Percentiles rank a stretch among this genome's conserved stretches.
Conservation (phyloP, 768 basidiomycete species). For the Dentipellis fragilis region DNA sequence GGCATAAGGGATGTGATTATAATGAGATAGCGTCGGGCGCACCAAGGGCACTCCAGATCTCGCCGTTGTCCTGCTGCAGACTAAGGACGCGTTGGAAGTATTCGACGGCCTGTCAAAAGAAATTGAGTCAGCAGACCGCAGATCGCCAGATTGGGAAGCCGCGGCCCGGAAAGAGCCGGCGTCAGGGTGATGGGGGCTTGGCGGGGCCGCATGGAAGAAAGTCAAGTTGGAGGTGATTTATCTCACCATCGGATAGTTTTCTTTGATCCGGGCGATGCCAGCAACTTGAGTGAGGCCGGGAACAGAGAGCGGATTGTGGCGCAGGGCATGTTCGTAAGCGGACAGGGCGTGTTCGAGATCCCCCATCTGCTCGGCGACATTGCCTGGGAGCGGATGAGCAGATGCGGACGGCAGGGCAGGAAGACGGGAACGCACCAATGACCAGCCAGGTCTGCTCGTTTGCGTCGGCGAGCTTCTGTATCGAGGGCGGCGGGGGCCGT, state of each 20-base stretch:
- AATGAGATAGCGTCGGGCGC: slow-evolving; percentile 20
- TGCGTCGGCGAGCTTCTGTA: slow-evolving; percentile 72
- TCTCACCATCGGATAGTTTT: slow-evolving; percentile 90
- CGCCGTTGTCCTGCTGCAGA: slow-evolving; percentile 92
- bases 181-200: background rate
- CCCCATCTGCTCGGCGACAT: slow-evolving; percentile 91
- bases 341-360: slow-evolving; percentile 87
- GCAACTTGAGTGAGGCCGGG: slow-evolving; percentile 89
- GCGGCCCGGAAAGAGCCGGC: slow-evolving; percentile 2
- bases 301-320: slow-evolving; percentile 89
- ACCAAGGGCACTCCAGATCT: slow-evolving; percentile 97
- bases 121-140: slow-evolving; percentile 12
- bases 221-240: slow-evolving; percentile 2
- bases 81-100: slow-evolving; percentile 90
- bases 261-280: slow-evolving; percentile 93
- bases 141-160: slow-evolving; percentile 3
- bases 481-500: slow-evolving; percentile 27
- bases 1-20: slow-evolving; percentile 9
- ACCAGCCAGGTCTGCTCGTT: slow-evolving; percentile 95
- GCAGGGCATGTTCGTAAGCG: slow-evolving; percentile 91
- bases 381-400: slow-evolving; percentile 44
- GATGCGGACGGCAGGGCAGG: slow-evolving; percentile 2
- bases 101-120: slow-evolving; percentile 68
- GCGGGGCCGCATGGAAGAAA: background rate
- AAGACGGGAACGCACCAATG: slow-evolving; percentile 49